phyloP scores from a whole-genome alignment of 495 filamentous ascomycete genomes.

The Penicillium arizonense region DNA sequence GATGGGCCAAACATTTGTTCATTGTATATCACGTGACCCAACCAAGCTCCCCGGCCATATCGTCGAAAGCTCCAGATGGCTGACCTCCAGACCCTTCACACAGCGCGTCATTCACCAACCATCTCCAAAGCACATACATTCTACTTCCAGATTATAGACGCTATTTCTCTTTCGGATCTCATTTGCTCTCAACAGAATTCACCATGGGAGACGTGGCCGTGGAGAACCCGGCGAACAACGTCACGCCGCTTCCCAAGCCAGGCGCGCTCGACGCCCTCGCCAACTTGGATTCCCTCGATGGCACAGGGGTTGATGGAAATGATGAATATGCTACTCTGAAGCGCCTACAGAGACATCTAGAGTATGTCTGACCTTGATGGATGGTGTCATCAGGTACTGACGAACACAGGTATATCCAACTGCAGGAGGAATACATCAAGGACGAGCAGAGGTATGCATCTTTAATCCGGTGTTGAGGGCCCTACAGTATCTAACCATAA shows the following conservation, averaged over 20 bases:
- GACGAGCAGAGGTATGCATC: conserved; percentile 84
- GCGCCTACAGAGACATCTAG: conserved; percentile 90
- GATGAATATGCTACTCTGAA: conserved; percentile 96
- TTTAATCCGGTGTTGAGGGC: background rate
- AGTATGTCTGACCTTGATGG: conserved; percentile 52
- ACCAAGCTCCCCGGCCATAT: conserved; percentile 17
- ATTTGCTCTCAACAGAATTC: conserved; percentile 7
- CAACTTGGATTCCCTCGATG: conserved; percentile 86
- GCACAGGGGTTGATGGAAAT: conserved; percentile 71
- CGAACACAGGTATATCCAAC: conserved; percentile 76
- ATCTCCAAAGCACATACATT: conserved; percentile 5
- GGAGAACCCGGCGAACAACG: conserved; percentile 71
- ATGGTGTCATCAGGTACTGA: conserved; percentile 24
- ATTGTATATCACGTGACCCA: conserved; percentile 14
- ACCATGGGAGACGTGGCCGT: conserved; percentile 82
- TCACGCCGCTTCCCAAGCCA: conserved; percentile 74
- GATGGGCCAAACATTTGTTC: too few species aligned
- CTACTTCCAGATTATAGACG: background rate
- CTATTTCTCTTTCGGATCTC: background rate
- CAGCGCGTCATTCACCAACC: conserved; percentile 14
- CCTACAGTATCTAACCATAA: conserved; percentile 6
- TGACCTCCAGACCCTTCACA: conserved; percentile 14
- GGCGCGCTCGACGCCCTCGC: conserved; percentile 76
- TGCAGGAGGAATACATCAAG: conserved; percentile 99
- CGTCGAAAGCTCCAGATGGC: conserved; percentile 18